phyloP scores from a whole-genome alignment of 208 protist species.

The Trichomonas vaginalis region DNA sequence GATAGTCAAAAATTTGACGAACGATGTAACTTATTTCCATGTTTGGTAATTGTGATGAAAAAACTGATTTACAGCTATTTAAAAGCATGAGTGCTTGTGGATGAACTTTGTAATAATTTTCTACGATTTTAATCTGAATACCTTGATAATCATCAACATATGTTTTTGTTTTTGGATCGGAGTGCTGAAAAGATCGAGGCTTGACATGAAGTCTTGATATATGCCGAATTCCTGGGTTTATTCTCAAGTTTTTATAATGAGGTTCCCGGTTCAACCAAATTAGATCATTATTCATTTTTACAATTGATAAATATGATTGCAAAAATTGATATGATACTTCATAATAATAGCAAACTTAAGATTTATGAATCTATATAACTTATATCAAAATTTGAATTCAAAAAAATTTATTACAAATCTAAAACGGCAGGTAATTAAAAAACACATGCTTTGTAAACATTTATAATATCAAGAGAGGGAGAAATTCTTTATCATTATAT shows the following conservation, averaged over 20 bases:
- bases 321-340: too few species aligned
- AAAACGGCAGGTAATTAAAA: too few species aligned
- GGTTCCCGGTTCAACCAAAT: neutral
- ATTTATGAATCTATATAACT: too few species aligned
- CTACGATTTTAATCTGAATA: neutral
- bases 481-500: too few species aligned
- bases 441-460: too few species aligned
- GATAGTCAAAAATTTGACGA: conserved; percentile 50
- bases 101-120: neutral
- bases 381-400: too few species aligned
- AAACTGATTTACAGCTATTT: conserved; percentile 58
- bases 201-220: neutral
- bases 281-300: neutral
- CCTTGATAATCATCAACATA: neutral
- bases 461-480: too few species aligned
- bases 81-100: conserved; percentile 27
- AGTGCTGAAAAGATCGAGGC: neutral
- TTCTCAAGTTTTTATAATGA: neutral
- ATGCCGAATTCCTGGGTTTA: neutral
- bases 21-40: conserved; percentile 64
- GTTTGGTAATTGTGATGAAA: conserved; percentile 57
- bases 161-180: neutral
- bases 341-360: too few species aligned
- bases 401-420: too few species aligned
- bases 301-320: too few species aligned